phyloP scores from a whole-genome alignment of 2,329 filamentous ascomycete species.

The Aspergillus sp. region DNA sequence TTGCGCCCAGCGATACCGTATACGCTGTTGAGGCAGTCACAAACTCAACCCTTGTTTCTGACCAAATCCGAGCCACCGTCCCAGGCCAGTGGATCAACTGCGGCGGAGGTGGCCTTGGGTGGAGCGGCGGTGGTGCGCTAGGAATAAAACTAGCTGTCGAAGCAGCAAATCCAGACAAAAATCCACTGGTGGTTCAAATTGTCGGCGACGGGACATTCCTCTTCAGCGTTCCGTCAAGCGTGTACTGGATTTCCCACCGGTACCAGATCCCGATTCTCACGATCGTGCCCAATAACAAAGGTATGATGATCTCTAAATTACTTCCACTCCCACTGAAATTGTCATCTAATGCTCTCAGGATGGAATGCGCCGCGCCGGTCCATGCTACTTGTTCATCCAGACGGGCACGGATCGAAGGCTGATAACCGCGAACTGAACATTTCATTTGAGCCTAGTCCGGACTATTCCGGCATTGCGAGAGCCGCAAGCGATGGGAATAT shows the following conservation, averaged over 20 bases:
- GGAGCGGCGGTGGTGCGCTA: constrained; percentile 73
- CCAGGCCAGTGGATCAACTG: constrained; percentile 80
- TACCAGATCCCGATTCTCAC: constrained; percentile 67
- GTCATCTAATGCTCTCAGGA: constrained; percentile 34
- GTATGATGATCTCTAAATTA: no score
- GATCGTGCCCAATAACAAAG: constrained; percentile 67
- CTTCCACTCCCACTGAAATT: no score
- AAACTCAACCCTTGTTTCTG: constrained; percentile 61
- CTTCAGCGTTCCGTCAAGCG: constrained; percentile 63
- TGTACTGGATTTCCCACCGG: constrained; percentile 67
- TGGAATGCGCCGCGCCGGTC: constrained; percentile 67
- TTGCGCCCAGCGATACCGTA: constrained; percentile 64
- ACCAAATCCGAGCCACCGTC: constrained; percentile 67
- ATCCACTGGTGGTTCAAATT: constrained; percentile 62
- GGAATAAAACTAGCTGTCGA: constrained; percentile 64
- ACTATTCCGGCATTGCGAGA: constrained; percentile 67
- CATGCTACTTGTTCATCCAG: constrained; percentile 64
- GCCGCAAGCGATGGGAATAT: constrained; percentile 63
- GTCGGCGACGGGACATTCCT: constrained; percentile 69
- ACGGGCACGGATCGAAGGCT: constrained; percentile 61
- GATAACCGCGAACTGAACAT: constrained; percentile 67
- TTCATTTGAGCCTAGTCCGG: constrained; percentile 63
- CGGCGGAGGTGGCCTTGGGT: constrained; percentile 76
- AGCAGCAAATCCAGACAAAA: constrained; percentile 55
- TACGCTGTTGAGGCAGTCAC: constrained; percentile 79